phyloP scores from a whole-genome alignment of 2,329 filamentous ascomycete species.

The Fonsecaea multimorphosa region DNA sequence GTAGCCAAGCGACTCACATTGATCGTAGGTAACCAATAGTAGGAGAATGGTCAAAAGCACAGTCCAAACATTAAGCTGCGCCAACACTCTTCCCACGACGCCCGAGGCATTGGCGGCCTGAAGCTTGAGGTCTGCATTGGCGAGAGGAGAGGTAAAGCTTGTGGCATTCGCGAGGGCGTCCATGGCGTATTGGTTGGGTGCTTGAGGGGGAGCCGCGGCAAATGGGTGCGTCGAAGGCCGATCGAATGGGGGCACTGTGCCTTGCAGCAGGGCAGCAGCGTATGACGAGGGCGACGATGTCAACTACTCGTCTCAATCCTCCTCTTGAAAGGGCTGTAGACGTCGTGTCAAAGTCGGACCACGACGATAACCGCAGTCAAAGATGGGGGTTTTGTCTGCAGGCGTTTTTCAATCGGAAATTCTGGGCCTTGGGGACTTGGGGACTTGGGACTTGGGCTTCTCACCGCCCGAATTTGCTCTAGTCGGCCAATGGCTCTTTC shows the following conservation, averaged over 20 bases:
- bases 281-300: not conserved
- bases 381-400: conserved; percentile 1
- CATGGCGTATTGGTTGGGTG: conserved; percentile 30
- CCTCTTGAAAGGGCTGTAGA: not conserved
- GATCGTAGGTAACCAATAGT: conserved; percentile 81
- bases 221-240: conserved; percentile 13
- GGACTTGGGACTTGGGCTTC: not conserved
- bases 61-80: conserved; percentile 64
- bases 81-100: conserved; percentile 31
- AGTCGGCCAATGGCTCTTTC: conserved; percentile 12
- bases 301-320: not conserved
- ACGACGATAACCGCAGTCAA: not conserved
- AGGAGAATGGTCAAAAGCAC: conserved; percentile 73
- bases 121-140: conserved; percentile 65
- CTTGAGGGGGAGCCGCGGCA: conserved; percentile 14
- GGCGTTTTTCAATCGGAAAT: not conserved
- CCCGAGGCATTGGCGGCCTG: conserved; percentile 44
- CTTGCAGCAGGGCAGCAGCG: conserved; percentile 19
- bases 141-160: conserved; percentile 71
- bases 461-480: conserved; percentile 25
- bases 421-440: not conserved
- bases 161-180: conserved; percentile 64
- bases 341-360: not conserved
- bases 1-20: conserved; percentile 67
- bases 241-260: conserved; percentile 34